Evolutionary conservation across 179 eudicot genomes (phyloP), one percentile per base, ranked within the genome.

Genomic region (Silene vulgaris): DNA sequence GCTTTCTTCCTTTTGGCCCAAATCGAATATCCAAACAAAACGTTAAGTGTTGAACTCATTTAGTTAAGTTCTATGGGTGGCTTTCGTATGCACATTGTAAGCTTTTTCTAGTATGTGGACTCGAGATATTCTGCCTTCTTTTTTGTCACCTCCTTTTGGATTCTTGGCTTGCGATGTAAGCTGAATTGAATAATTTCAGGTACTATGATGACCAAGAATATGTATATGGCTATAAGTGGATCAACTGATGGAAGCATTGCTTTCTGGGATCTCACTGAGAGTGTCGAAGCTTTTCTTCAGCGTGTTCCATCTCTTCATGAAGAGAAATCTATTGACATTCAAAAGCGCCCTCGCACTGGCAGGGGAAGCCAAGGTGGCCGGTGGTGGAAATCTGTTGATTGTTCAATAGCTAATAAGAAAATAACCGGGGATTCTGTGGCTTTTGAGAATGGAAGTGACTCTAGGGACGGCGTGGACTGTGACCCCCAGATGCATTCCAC

Each of bases 281-380:
- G 80, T 48, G 85, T 95, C 70, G 88, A 88, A 74, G 84, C 81
- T 54, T 95, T 88, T 80, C 81, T 89, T 73, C 84, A 69, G 75
- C 84, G 80, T 71, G 30, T 88, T 40, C 79, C 96, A 74, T 76
- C 83, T 72, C 84, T 88, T 75, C 83, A 86, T 77, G n/a, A 81
- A 75, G 88, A 87, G 50, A 88, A 88, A 67, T 79, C 80, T 45
- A 78, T 81, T 30, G 93, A 93, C 75, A 81, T 76, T 82, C 97
- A 95, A 87, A 89, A 85, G 82, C 86, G 99, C 29, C 99, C 99
- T 72, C 93, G 96, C 30, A 95, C 99, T 62, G 99, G 99, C 71
- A 92, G 99, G 84, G 99, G 99, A 84, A 95, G 99, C 90, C 99
- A 95, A 86, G 99, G 99, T 80, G 99, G 99, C 77, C 85, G 99